Conservation (phyloP, 2,329 filamentous ascomycete species). For the Tolypocladium sp. region DNA sequence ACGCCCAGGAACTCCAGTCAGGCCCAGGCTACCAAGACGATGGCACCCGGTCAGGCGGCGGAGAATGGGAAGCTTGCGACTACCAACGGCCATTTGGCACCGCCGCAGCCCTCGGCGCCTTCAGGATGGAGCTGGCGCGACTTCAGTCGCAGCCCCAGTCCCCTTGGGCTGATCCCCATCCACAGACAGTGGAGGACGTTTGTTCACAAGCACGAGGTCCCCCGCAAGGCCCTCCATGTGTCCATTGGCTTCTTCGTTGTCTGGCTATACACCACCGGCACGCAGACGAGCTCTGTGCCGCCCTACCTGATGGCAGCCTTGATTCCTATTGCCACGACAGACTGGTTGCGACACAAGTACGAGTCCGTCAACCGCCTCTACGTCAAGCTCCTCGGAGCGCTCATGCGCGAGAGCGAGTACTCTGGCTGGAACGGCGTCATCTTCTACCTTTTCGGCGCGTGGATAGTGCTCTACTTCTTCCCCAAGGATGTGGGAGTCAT, state of each 20-base stretch:
- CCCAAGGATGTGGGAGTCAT: constrained; percentile 91
- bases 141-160: constrained; percentile 84
- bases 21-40: constrained; percentile 16
- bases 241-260: constrained; percentile 94
- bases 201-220: constrained; percentile 94
- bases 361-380: constrained; percentile 79
- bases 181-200: constrained; percentile 86
- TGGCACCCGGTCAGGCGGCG: constrained; percentile 14
- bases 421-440: constrained; percentile 94
- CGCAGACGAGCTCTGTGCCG: constrained; percentile 68
- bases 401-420: constrained; percentile 97
- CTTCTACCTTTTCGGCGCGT: constrained; percentile 88
- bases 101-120: constrained; percentile 49
- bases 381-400: constrained; percentile 71
- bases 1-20: constrained; percentile 36
- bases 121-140: constrained; percentile 72
- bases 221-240: constrained; percentile 85
- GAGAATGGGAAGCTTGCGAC: constrained; percentile 23
- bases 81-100: constrained; percentile 60
- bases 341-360: constrained; percentile 76
- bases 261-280: constrained; percentile 72
- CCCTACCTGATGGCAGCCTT: constrained; percentile 75
- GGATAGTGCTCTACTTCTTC: constrained; percentile 75
- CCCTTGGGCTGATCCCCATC: constrained; percentile 88
- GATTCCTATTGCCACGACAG: constrained; percentile 73